Percentiles rank a stretch among this genome's conserved stretches.
phyloP scores from a whole-genome alignment of 768 basidiomycete species.

The Hygrocybe coccinea region DNA sequence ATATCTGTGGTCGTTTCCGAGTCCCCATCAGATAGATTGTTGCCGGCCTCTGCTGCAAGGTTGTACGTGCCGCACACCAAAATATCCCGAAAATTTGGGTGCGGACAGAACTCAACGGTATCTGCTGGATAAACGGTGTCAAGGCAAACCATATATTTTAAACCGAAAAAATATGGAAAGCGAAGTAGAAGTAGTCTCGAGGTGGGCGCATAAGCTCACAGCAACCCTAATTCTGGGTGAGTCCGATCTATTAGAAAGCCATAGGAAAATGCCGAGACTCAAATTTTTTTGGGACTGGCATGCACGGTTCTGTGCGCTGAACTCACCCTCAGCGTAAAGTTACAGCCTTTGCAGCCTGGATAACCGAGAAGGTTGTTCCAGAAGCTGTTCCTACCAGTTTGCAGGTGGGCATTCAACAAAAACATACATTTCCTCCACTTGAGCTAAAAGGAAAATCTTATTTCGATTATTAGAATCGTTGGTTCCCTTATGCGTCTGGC shows the following conservation, averaged over 20 bases:
- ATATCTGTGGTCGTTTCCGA: slow-evolving; percentile 10
- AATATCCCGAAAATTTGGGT: slow-evolving; percentile 50
- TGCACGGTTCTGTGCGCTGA: no score
- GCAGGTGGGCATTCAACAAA: neutral
- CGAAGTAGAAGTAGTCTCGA: no score
- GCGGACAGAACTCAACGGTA: slow-evolving; percentile 87
- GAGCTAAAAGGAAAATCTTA: neutral
- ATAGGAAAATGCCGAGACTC: neutral
- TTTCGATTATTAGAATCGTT: neutral
- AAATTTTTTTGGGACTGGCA: neutral
- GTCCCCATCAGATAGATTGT: neutral
- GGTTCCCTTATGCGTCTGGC: slow-evolving; percentile 45
- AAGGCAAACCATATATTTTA: slow-evolving; percentile 16
- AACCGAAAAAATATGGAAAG: no score
- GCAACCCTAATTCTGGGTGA: no score
- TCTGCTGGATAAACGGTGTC: slow-evolving; percentile 86
- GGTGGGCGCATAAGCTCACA: no score
- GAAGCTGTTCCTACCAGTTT: neutral
- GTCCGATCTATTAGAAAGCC: neutral
- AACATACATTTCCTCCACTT: no score
- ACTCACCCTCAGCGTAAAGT: no score
- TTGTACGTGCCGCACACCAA: slow-evolving; percentile 93
- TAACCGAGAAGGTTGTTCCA: neutral
- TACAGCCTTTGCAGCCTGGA: neutral
- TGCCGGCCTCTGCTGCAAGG: slow-evolving; percentile 46